Percentiles rank a stretch among this genome's conserved stretches.
Conservation (phyloP, 306 rosid genomes). For the Ammopiptanthus mongolicus region DNA sequence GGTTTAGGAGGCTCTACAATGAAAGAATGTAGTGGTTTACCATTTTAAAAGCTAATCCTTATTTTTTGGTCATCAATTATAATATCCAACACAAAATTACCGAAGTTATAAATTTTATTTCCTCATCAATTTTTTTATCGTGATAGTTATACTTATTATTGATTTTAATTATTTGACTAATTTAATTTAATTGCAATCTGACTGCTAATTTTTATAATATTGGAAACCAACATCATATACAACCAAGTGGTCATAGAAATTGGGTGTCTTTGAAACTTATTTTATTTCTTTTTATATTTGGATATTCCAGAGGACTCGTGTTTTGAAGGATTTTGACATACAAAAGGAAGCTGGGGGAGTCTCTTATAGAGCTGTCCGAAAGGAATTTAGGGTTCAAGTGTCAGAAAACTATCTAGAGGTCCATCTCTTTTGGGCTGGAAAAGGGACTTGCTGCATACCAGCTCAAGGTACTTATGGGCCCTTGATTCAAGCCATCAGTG, state of each 20-base stretch:
- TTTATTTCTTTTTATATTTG: not conserved
- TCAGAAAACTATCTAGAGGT: slow-evolving; percentile 62
- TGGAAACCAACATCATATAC: not conserved
- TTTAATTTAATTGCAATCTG: not conserved
- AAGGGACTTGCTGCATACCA: slow-evolving; percentile 81
- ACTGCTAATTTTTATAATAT: not conserved
- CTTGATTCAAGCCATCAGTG: slow-evolving; percentile 67
- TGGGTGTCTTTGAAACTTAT: not conserved
- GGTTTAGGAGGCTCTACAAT: not conserved
- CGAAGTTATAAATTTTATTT: not conserved
- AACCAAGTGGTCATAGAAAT: not conserved
- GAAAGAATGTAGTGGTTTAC: not conserved
- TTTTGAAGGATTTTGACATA: slow-evolving; percentile 60
- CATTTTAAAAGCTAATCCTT: not conserved
- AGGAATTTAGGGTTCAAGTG: slow-evolving; percentile 35
- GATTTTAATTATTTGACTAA: not conserved
- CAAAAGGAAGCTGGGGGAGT: slow-evolving; percentile 56
- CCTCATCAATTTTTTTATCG: not conserved
- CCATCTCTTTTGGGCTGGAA: slow-evolving; percentile 91
- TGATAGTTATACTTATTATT: not conserved
- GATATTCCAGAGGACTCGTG: slow-evolving; percentile 46
- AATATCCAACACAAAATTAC: not conserved
- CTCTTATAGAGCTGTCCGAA: slow-evolving; percentile 35
- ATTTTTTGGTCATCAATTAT: not conserved
- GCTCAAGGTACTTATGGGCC: slow-evolving; percentile 65